A percentile compares a stretch with the other conserved stretches of the same genome.
These are phyloP conservation scores for Russula abietina DNA, from an alignment of 768 basidiomycete genomes.

Conservation along the genomic window DNA sequence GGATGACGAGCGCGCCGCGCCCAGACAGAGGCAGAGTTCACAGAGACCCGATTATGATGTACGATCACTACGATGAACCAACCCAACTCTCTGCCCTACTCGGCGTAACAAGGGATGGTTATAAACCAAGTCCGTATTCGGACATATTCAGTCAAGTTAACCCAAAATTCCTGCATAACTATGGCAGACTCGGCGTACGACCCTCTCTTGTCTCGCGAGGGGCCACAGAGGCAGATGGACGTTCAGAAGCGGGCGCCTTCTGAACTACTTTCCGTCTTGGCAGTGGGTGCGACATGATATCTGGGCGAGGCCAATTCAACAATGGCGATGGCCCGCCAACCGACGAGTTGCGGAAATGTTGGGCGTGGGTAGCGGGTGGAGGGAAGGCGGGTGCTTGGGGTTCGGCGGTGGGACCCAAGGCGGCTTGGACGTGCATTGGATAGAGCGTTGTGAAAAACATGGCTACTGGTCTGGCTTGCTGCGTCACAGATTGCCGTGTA, in stretches of 20 bases:
- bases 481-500: background rate
- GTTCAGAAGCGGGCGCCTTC: conserved; percentile 1
- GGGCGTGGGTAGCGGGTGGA: background rate
- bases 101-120: background rate
- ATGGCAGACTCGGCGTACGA: background rate
- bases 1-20: conserved; percentile 19
- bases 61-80: background rate
- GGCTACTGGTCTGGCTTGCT: background rate
- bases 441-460: conserved; percentile 6
- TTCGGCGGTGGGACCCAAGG: background rate
- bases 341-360: background rate
- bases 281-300: conserved; percentile 21
- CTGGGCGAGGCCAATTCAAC: conserved; percentile 23
- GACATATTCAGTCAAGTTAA: background rate
- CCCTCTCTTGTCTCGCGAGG: background rate
- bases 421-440: conserved; percentile 15
- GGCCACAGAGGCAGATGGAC: background rate
- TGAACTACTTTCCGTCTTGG: background rate
- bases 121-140: background rate
- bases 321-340: conserved; percentile 12
- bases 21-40: background rate
- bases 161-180: background rate
- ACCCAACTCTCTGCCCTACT: background rate
- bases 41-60: background rate
- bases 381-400: background rate